Conservation (phyloP, 352 stramenopile species). For the Globisporangium sylvaticum region DNA sequence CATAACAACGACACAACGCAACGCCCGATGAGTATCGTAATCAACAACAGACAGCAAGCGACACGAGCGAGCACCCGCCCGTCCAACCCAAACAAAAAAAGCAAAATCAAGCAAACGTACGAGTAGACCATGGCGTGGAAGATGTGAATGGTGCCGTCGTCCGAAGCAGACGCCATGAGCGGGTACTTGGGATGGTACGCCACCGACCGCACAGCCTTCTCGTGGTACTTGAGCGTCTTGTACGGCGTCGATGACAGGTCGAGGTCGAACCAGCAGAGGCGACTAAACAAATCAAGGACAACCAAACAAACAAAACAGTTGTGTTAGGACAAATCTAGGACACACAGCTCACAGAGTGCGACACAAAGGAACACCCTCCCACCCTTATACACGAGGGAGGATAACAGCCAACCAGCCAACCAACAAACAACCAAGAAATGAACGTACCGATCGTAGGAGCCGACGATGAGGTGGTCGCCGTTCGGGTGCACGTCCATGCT, state of each 20-base stretch:
- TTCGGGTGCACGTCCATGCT: conserved; percentile 97
- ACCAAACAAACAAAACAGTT: background rate
- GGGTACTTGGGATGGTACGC: conserved; percentile 95
- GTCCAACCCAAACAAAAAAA: conserved; percentile 4
- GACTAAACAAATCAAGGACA: conserved; percentile 19
- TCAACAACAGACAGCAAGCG: background rate
- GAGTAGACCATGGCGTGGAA: conserved; percentile 99
- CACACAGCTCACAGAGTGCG: background rate
- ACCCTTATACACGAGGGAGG: background rate
- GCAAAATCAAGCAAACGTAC: conserved; percentile 43
- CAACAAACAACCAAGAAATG: background rate
- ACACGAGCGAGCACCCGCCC: conserved; percentile 3
- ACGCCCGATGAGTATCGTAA: background rate
- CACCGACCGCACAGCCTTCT: conserved; percentile 94
- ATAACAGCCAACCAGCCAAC: background rate
- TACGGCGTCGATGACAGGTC: conserved; percentile 97
- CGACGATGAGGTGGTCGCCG: conserved; percentile 98
- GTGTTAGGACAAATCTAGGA: background rate
- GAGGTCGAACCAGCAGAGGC: conserved; percentile 99
- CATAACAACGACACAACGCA: background rate
- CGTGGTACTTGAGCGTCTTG: conserved; percentile 99
- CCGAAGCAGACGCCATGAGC: conserved; percentile 97
- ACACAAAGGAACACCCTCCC: background rate
- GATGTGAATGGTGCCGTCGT: conserved; percentile 98
- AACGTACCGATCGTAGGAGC: conserved; percentile 92